phyloP scores from a whole-genome alignment of 768 basidiomycete species.

The Ephemerocybe angulata region DNA sequence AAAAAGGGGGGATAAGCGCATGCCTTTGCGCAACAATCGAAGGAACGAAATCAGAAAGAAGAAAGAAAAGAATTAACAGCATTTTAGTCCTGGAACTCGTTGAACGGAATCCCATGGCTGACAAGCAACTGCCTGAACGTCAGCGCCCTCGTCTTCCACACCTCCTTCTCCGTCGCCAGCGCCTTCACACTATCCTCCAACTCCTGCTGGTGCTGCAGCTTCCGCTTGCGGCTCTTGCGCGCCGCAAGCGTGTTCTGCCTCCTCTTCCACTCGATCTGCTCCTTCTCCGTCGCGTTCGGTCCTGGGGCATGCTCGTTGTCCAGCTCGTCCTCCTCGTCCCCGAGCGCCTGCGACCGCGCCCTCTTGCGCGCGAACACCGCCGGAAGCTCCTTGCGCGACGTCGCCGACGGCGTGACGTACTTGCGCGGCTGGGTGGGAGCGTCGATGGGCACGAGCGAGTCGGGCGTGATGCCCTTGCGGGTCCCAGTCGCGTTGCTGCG shows the following conservation, averaged over 20 bases:
- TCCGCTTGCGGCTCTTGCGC: slow-evolving; percentile 69
- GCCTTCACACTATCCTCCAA: slow-evolving; percentile 50
- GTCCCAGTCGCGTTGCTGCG: slow-evolving; percentile 56
- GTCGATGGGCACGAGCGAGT: slow-evolving; percentile 60
- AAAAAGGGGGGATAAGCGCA: too few species aligned
- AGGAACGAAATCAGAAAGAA: too few species aligned
- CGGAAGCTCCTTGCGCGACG: slow-evolving; percentile 72
- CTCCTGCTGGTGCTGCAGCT: slow-evolving; percentile 62
- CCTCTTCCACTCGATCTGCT: slow-evolving; percentile 75
- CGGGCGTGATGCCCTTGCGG: slow-evolving; percentile 62
- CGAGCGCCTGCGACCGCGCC: slow-evolving; percentile 40
- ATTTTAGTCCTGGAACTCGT: slow-evolving; percentile 15
- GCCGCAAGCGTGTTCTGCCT: slow-evolving; percentile 81
- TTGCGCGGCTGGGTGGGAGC: slow-evolving; percentile 73
- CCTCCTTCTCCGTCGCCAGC: slow-evolving; percentile 46
- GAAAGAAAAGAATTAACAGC: too few species aligned
- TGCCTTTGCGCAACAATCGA: too few species aligned
- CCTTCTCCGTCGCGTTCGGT: slow-evolving; percentile 45
- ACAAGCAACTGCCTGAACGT: slow-evolving; percentile 40
- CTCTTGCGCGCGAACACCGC: slow-evolving; percentile 65
- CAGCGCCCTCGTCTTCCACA: slow-evolving; percentile 50
- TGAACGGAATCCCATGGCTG: slow-evolving; percentile 14
- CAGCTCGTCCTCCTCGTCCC: slow-evolving; percentile 48
- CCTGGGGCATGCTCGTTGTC: slow-evolving; percentile 29
- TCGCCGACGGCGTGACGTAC: slow-evolving; percentile 61